Conservation (phyloP, 2,329 filamentous ascomycete species). For the Claviceps citrina region DNA sequence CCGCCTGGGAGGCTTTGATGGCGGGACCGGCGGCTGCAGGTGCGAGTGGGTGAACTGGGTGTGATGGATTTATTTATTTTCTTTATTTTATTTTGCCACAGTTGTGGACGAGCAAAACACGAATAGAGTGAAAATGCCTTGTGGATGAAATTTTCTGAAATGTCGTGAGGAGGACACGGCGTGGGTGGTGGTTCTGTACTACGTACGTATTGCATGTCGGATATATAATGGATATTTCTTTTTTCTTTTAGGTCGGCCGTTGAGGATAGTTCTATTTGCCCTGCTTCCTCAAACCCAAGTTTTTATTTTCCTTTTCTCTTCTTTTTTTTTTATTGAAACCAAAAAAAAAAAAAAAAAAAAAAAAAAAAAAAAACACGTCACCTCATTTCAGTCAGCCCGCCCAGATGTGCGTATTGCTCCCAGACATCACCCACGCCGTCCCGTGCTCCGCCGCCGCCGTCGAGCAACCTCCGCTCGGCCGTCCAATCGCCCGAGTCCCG, state of each 20-base stretch:
- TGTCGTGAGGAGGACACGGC: too few species aligned
- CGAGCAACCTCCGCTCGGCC: slow-evolving; percentile 23
- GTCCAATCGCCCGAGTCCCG: slow-evolving; percentile 21
- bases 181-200: too few species aligned
- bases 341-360: background rate
- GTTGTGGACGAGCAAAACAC: background rate
- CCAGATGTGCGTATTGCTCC: slow-evolving; percentile 32
- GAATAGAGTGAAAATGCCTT: slow-evolving; percentile 37
- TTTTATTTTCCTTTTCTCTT: too few species aligned
- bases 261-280: too few species aligned
- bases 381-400: slow-evolving; percentile 26
- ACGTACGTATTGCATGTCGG: too few species aligned
- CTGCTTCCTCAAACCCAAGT: too few species aligned
- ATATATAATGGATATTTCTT: too few species aligned
- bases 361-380: slow-evolving; percentile 9
- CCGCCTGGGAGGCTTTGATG: slow-evolving; percentile 44
- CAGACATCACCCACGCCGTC: slow-evolving; percentile 20
- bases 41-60: slow-evolving; percentile 45
- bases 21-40: slow-evolving; percentile 45
- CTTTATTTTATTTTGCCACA: background rate
- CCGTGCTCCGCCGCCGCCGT: slow-evolving; percentile 8
- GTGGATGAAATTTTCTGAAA: too few species aligned
- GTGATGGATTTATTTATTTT: background rate
- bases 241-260: too few species aligned
- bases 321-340: too few species aligned